These are phyloP conservation scores for Chytriomyces sp. DNA, from an alignment of 192 early-diverging fungal genomes.

Conservation along the genomic window DNA sequence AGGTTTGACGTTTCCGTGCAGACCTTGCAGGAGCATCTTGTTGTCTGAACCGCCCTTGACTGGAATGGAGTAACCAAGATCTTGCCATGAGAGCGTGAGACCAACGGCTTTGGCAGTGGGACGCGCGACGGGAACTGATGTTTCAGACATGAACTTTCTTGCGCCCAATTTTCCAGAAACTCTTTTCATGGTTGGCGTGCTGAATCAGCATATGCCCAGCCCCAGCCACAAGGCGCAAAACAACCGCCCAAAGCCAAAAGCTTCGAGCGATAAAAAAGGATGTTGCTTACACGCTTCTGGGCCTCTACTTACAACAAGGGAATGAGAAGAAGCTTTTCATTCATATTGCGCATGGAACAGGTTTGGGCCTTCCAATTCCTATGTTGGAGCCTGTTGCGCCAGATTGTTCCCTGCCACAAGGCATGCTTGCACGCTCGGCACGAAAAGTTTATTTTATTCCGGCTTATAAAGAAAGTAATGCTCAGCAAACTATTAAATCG, in stretches of 20 bases:
- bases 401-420: neutral
- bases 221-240: neutral
- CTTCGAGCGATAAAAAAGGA: too few species aligned
- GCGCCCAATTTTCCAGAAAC: neutral
- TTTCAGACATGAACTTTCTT: neutral
- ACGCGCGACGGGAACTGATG: neutral
- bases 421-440: neutral
- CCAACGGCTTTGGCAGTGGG: neutral
- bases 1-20: constrained; percentile 52
- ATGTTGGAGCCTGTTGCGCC: neutral
- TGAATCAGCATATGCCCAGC: neutral
- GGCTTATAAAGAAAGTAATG: neutral
- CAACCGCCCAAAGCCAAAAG: too few species aligned
- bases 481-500: neutral
- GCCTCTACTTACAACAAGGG: neutral
- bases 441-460: neutral
- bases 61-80: neutral
- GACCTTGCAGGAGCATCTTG: constrained; percentile 34
- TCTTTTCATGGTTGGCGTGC: neutral
- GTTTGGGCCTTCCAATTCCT: neutral
- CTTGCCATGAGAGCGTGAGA: neutral
- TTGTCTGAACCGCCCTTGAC: too few species aligned
- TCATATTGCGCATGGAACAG: neutral
- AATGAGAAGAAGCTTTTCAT: neutral
- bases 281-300: too few species aligned